Conservation (phyloP, 208 protist species). For the Porcisia deanei region DNA sequence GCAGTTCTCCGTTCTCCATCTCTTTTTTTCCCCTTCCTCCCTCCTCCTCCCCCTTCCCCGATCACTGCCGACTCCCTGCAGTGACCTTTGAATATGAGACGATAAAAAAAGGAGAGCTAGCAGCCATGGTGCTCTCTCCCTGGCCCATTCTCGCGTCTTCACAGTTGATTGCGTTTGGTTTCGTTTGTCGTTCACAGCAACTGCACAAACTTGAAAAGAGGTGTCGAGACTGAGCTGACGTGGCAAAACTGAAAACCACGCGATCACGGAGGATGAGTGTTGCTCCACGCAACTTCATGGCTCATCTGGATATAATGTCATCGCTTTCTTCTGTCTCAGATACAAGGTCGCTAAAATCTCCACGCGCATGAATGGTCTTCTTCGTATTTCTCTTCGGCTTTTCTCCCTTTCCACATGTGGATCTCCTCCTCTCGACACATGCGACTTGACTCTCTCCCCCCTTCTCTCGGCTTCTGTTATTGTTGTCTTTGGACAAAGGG, state of each 20-base stretch:
- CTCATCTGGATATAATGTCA: not conserved
- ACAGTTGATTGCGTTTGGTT: not conserved
- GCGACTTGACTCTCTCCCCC: not conserved
- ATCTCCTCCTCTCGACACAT: not conserved
- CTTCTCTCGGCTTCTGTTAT: not conserved
- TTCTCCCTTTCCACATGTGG: not conserved
- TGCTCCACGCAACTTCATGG: not conserved
- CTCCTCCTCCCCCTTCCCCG: too few species aligned
- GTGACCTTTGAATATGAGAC: too few species aligned
- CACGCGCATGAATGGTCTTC: not conserved
- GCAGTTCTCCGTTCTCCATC: not conserved
- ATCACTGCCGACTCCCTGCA: too few species aligned
- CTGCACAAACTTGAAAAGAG: not conserved
- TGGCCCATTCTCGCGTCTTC: not conserved
- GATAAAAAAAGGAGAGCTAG: not conserved
- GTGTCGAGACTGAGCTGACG: not conserved
- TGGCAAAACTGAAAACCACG: not conserved
- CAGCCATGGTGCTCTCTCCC: not conserved
- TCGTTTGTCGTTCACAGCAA: not conserved
- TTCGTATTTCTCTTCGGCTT: not conserved
- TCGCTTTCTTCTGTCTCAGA: not conserved
- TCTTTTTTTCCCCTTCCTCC: not conserved
- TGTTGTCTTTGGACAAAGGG: not conserved
- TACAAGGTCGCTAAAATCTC: not conserved
- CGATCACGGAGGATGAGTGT: not conserved